A percentile compares a stretch with the other conserved stretches of the same genome.
Conservation (phyloP, 345 rosid species). For the Sonneratia caseolaris region DNA sequence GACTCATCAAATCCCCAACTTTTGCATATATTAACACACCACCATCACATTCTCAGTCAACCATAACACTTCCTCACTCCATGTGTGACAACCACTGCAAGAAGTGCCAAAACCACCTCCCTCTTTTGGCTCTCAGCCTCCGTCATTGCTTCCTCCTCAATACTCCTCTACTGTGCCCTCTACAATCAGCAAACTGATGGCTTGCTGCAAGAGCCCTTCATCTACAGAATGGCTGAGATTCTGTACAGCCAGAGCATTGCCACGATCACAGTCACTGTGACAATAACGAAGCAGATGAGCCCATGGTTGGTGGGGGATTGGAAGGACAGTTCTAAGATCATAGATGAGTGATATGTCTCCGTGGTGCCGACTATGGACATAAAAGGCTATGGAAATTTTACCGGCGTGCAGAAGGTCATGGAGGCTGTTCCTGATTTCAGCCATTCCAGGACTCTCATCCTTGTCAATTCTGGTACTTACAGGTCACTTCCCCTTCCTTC, state of each 20-base stretch:
- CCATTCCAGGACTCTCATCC: conserved; percentile 40
- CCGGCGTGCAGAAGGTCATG: conserved; percentile 56
- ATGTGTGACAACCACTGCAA: not conserved
- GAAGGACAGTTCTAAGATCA: conserved; percentile 25
- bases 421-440: conserved; percentile 53
- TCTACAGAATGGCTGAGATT: not conserved
- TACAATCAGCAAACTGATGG: not conserved
- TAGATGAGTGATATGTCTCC: conserved; percentile 22
- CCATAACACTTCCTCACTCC: conserved; percentile 1
- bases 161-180: conserved; percentile 16
- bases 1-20: not conserved
- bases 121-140: conserved; percentile 31
- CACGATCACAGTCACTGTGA: not conserved
- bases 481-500: conserved; percentile 28
- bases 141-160: conserved; percentile 27
- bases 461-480: conserved; percentile 61
- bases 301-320: conserved; percentile 16
- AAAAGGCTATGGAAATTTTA: conserved; percentile 60
- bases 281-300: not conserved
- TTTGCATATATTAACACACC: not conserved
- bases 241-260: not conserved
- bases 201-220: not conserved
- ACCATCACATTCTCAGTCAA: not conserved
- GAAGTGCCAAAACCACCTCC: conserved; percentile 18
- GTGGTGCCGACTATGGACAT: conserved; percentile 50